Evolutionary conservation across 179 eudicot species (phyloP).

Genomic region (Heliamphora pulchella): DNA sequence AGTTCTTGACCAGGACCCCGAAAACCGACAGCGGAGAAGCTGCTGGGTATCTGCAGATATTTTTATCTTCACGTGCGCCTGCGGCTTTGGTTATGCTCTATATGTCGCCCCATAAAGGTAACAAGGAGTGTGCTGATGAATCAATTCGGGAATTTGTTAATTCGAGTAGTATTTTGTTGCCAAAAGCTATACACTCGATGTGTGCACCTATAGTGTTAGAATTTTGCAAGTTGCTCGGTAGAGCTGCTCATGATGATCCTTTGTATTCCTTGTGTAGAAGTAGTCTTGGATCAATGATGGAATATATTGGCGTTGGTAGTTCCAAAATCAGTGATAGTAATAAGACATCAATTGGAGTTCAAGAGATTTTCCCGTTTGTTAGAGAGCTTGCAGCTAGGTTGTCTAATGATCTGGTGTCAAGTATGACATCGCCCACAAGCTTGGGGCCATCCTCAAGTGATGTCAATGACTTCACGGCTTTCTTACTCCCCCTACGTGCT

Average conservation of each 20-base stretch:
- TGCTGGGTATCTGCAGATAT: conserved; percentile 36
- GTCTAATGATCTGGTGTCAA: conserved; percentile 23
- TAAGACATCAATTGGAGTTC: conserved; percentile 22
- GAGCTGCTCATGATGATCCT: conserved; percentile 29
- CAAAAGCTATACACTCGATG: conserved; percentile 11
- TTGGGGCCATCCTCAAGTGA: conserved; percentile 30
- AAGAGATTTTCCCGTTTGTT: conserved; percentile 51
- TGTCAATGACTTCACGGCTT: conserved; percentile 53
- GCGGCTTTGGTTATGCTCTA: conserved; percentile 65
- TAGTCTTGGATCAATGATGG: conserved; percentile 52
- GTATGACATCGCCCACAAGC: conserved; percentile 7
- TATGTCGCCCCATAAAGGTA: conserved; percentile 32
- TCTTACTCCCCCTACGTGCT: conserved; percentile 36
- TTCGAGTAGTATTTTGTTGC: conserved; percentile 20
- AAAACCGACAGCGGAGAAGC: conserved; percentile 15
- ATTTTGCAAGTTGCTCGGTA: conserved; percentile 55
- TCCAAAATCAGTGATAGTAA: neutral
- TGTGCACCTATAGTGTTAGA: conserved; percentile 53
- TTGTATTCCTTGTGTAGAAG: conserved; percentile 54
- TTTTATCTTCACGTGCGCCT: conserved; percentile 45
- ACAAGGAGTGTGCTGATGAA: conserved; percentile 38
- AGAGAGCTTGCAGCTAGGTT: conserved; percentile 45
- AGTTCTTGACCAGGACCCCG: conserved; percentile 22
- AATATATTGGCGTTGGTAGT: conserved; percentile 20
- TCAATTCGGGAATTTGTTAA: conserved; percentile 40